phyloP scores from a whole-genome alignment of 164 flowering plant species.

The Umbilicus rupestris region DNA sequence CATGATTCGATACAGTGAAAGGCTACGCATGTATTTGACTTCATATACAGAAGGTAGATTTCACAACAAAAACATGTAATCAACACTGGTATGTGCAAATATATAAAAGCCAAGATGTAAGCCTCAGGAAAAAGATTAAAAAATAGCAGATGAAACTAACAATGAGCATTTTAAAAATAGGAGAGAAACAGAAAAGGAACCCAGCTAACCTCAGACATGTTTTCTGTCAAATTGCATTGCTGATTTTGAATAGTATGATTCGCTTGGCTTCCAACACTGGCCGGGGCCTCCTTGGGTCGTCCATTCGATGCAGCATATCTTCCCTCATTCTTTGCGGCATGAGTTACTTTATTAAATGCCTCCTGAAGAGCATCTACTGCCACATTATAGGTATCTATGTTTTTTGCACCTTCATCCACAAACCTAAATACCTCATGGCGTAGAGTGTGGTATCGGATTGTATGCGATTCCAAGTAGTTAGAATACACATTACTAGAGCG shows the following conservation, averaged over 20 bases:
- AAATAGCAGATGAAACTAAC: background rate
- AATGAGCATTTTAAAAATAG: conserved; percentile 15
- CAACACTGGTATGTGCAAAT: background rate
- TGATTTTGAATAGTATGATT: conserved; percentile 13
- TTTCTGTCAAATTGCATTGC: conserved; percentile 23
- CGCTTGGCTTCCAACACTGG: conserved; percentile 16
- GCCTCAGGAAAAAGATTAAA: background rate
- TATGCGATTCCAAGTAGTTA: conserved; percentile 57
- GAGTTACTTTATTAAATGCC: conserved; percentile 47
- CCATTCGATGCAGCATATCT: conserved; percentile 32
- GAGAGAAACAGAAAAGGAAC: conserved; percentile 7
- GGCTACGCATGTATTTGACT: no score
- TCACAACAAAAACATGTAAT: no score
- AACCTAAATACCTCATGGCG: conserved; percentile 68
- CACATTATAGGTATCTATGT: conserved; percentile 34
- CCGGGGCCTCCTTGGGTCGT: conserved; percentile 17
- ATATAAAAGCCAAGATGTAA: background rate
- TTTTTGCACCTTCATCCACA: conserved; percentile 57
- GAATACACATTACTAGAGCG: conserved; percentile 26
- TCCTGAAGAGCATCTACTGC: conserved; percentile 49
- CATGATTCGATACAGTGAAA: no score
- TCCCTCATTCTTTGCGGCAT: conserved; percentile 42
- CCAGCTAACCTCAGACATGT: conserved; percentile 39
- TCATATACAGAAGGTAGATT: no score
- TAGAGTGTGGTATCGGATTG: conserved; percentile 54